Conservation (phyloP, 1,284 basidiomycete species). For the Pascua sp. region DNA sequence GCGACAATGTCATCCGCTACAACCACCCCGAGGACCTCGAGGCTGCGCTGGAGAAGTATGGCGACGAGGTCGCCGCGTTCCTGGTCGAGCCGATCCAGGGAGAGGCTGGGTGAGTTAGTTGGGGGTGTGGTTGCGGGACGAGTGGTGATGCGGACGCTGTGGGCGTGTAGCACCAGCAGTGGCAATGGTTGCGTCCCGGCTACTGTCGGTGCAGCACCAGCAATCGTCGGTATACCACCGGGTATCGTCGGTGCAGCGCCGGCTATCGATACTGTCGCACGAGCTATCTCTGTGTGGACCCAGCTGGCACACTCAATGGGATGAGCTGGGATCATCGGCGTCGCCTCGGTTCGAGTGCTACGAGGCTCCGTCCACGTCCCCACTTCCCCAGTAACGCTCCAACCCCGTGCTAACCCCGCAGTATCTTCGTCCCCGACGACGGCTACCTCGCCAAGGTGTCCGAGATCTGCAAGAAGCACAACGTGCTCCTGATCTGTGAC, state of each 20-base stretch:
- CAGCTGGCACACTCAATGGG: too few species aligned
- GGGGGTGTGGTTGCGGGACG: slow-evolving; percentile 52
- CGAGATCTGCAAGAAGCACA: slow-evolving; percentile 85
- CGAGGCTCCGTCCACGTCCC: too few species aligned
- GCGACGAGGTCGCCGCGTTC: slow-evolving; percentile 84
- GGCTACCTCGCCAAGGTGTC: slow-evolving; percentile 79
- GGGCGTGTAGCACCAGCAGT: too few species aligned
- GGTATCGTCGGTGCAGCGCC: too few species aligned
- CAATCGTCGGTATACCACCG: too few species aligned
- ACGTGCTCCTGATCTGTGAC: slow-evolving; percentile 92
- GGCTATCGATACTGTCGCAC: too few species aligned
- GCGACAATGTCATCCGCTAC: slow-evolving; percentile 65
- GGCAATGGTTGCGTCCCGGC: not conserved
- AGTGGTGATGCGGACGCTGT: too few species aligned
- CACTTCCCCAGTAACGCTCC: slow-evolving; percentile 32
- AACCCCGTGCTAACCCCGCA: too few species aligned
- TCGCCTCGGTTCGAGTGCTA: too few species aligned
- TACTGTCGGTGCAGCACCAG: too few species aligned
- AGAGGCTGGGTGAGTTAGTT: slow-evolving; percentile 65
- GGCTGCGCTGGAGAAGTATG: slow-evolving; percentile 74
- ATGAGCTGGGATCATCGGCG: too few species aligned
- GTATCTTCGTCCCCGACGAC: slow-evolving; percentile 85
- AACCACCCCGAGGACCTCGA: slow-evolving; percentile 79
- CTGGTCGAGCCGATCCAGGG: slow-evolving; percentile 97
- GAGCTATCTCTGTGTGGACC: too few species aligned